Base-by-base conservation (phyloP, 2,329 filamentous ascomycete species). In the Teratosphaeria pseudoeucalypti region DNA sequence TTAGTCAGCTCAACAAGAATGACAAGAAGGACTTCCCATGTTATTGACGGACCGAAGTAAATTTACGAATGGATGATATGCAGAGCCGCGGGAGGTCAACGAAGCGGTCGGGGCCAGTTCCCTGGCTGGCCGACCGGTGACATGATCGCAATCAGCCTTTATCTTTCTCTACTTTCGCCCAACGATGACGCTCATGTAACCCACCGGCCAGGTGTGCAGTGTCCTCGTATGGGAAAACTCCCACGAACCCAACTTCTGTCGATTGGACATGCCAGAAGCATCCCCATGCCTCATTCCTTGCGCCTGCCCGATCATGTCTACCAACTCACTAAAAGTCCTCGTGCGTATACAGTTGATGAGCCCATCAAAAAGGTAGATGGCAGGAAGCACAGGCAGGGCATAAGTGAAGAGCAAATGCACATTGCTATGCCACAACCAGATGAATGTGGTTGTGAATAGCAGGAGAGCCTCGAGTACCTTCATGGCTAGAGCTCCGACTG, bases 361-460 rank as follows among this genome's bases (percentile, higher is more conserved):
- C 2, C 88, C 88, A 71, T 91, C 88, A 66, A 87, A 86, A 0
- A 84, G 79, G 19, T 89, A 74, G 9, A 88, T 82, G 61, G 87
- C 81, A 0, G 88, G 87, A 16, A 90, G 72, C 12, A 90, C 74
- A 0, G 87, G 88, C 7, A 89, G 68, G 2, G 84, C 62, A 67
- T 85, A 90, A 5, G 85, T 85, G 67, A 86, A 88, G 65, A 89
- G 75, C 9, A 89, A 74, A 34, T 81, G 80, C n/a, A 74, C 58
- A 2, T 78, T 79, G 16, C 80, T 81, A 57, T 76, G 72, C 76
- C 77, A 81, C 63, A 79, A 79, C 73, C 78, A 78, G 39, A 80
- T 73, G 52, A 82, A 76, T 3, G 81, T 79, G 26, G 86, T 61
- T 49, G 86, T 71, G 37, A 83, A 81, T 2, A 77, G 71, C 1